Evolutionary conservation across 192 early-diverging fungal genomes (phyloP).

Genomic region (Coemansia sp.): DNA sequence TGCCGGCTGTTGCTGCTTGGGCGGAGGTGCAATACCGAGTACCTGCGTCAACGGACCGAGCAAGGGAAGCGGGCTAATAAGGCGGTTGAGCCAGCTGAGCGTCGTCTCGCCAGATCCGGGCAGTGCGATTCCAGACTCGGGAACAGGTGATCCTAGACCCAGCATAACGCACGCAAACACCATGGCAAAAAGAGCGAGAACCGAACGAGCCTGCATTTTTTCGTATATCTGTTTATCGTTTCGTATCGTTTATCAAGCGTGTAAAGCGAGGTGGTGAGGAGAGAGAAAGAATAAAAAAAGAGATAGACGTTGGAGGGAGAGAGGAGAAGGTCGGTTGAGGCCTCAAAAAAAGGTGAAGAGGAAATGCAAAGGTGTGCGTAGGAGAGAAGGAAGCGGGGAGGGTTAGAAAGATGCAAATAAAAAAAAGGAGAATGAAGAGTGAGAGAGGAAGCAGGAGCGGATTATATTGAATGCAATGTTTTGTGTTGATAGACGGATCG

Average conservation of each 20-base stretch:
- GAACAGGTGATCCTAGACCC: conserved; percentile 19
- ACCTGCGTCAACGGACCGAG: conserved; percentile 36
- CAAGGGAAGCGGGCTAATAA: conserved; percentile 34
- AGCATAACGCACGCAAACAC: conserved; percentile 24
- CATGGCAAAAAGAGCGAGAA: conserved; percentile 18
- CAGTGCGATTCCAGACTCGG: conserved; percentile 43
- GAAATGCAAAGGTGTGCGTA: background rate
- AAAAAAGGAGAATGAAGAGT: background rate
- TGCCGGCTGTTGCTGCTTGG: conserved; percentile 14
- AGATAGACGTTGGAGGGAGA: background rate
- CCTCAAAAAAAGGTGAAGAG: background rate
- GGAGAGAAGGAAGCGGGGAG: too few species aligned
- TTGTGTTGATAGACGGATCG: background rate
- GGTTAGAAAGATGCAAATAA: too few species aligned
- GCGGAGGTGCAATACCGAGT: conserved; percentile 28
- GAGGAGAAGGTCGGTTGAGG: background rate
- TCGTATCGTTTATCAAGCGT: background rate
- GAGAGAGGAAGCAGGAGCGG: background rate
- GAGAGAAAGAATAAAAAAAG: too few species aligned
- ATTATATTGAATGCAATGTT: background rate
- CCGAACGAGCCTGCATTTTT: conserved; percentile 32
- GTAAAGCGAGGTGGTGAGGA: too few species aligned
- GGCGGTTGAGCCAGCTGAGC: conserved; percentile 41
- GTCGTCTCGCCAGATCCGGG: conserved; percentile 37
- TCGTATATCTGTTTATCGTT: background rate